Base-by-base conservation (phyloP, 257 asterid genomes). In the Asclepias syriaca region DNA sequence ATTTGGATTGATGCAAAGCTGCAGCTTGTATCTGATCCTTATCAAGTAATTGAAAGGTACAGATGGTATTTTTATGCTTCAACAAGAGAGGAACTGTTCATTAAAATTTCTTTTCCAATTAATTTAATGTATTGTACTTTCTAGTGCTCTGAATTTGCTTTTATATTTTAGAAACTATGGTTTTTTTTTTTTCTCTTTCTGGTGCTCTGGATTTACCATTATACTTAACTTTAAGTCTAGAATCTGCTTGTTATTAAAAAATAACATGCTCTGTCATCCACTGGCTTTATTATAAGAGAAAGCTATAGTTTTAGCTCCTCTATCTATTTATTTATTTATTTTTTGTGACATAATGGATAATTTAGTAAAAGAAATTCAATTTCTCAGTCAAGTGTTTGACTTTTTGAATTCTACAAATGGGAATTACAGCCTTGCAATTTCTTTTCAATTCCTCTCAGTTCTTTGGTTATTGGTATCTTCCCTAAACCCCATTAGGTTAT, bases 1-100 rank as follows among this genome's bases (percentile, higher is more conserved):
- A 79, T 95, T 75, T 95, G 99, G 99, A 86, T 95, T 74, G 99
- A 95, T 78, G 98, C 95, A 70, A 95, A 95, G 84, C 98, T 95
- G 72, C 87, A 85, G 85, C 99, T 95, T 32, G 87, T 90, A 72
- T 92, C 83, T 79, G 98, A 95, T 78, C 99, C 99, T 49, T 92
- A 88, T 87, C 99, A 87, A 81, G 76, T 91, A 79, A 97, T 95
- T 66, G 99, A 95, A 84, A 88, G 98, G 99, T 87, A 87, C 69
- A 53, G 22, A 43, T 19, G 15, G 24, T 65, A 55, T 73, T 50
- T 43, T 46, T 34, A n/a, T 64, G 67, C 48, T 65, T 16, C 22
- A 45, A 72, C 1, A 1, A 19, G 59, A 50, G 48, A 72, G 70
- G 32, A 14, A 22, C 0, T 50, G n/a, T 32, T 34, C 65, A 7